phyloP scores from a whole-genome alignment of 805 yeast species.

The Priceomyces haplophilus region DNA sequence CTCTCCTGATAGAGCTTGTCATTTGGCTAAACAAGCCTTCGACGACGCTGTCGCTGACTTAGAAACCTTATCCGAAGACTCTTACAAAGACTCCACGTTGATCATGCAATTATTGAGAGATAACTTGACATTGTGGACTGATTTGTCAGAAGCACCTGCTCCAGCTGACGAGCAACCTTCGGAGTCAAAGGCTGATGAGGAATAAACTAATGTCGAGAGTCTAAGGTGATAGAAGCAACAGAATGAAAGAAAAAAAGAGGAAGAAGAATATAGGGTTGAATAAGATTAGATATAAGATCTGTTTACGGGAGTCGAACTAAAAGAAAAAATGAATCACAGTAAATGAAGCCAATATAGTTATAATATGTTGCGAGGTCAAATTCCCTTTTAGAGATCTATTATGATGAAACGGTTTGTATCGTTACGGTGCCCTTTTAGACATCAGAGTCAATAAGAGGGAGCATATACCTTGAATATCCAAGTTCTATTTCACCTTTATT shows the following conservation, averaged over 20 bases:
- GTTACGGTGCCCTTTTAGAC: conserved; percentile 1
- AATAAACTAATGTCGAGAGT: conserved; percentile 10
- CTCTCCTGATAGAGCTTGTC: conserved; percentile 98
- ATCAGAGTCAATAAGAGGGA: neutral
- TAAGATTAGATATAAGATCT: neutral
- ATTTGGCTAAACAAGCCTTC: conserved; percentile 97
- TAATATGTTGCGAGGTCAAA: neutral
- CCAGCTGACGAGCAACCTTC: conserved; percentile 33
- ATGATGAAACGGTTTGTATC: conserved; percentile 1
- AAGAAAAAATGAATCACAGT: neutral
- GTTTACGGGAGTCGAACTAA: neutral
- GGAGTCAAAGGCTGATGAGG: conserved; percentile 19
- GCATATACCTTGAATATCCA: conserved; percentile 1
- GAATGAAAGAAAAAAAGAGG: conserved; percentile 4
- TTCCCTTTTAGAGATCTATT: neutral
- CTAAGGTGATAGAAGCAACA: conserved; percentile 5
- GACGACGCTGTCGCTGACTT: conserved; percentile 99
- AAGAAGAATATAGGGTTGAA: neutral
- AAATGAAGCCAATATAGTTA: neutral
- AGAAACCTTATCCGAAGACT: conserved; percentile 95
- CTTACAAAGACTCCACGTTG: conserved; percentile 96
- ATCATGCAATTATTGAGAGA: conserved; percentile 99
- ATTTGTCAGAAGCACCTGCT: conserved; percentile 75
- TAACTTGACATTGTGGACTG: conserved; percentile 98
- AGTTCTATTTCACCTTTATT: conserved; percentile 1